Conservation (phyloP, 2,329 filamentous ascomycete genomes). For the Paraphoma chrysanthemicola region DNA sequence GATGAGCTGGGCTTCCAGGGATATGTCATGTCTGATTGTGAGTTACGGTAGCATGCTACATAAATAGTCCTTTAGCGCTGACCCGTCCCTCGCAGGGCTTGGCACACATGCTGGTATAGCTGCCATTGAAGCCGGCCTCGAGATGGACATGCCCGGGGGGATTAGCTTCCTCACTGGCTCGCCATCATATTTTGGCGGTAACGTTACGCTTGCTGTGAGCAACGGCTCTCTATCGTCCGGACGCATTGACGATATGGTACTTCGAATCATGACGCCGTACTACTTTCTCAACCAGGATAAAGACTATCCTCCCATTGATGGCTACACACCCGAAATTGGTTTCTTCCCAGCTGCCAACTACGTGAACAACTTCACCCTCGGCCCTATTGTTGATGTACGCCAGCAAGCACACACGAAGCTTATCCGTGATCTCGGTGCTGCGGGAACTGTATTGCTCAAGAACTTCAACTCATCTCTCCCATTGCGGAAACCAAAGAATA, state of each 20-base stretch:
- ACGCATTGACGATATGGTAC: conserved; percentile 55
- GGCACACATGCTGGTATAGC: conserved; percentile 54
- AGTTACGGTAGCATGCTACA: no score
- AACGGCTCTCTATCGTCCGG: conserved; percentile 50
- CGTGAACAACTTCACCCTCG: conserved; percentile 42
- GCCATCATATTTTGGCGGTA: conserved; percentile 45
- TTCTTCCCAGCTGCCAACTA: conserved; percentile 24
- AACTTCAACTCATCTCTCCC: conserved; percentile 58
- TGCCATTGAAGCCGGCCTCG: conserved; percentile 51
- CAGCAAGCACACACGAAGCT: conserved; percentile 43
- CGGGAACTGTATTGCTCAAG: conserved; percentile 54
- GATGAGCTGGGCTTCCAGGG: conserved; percentile 59
- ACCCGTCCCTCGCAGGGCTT: conserved; percentile 23
- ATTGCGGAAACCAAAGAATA: conserved; percentile 56
- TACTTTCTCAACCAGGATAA: conserved; percentile 51
- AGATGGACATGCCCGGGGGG: conserved; percentile 55
- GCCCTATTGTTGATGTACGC: conserved; percentile 47
- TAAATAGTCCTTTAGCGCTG: no score
- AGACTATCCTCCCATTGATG: conserved; percentile 45
- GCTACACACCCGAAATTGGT: conserved; percentile 27
- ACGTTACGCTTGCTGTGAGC: conserved; percentile 45
- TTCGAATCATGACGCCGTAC: conserved; percentile 55
- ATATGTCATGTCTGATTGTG: conserved; percentile 50
- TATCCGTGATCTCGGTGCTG: conserved; percentile 51
- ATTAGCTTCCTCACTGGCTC: conserved; percentile 21